phyloP scores from a whole-genome alignment of 352 stramenopile species.

The Plasmopara halstedii region DNA sequence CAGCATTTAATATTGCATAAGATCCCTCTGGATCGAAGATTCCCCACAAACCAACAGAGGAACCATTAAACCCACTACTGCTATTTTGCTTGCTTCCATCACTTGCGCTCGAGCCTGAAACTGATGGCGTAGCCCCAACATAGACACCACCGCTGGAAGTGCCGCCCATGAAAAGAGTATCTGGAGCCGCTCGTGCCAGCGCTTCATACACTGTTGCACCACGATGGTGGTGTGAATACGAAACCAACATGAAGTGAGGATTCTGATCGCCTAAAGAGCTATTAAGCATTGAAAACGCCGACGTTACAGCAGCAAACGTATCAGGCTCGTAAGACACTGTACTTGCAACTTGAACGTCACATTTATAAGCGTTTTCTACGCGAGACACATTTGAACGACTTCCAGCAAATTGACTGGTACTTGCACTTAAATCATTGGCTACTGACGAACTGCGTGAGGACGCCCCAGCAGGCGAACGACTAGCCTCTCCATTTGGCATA shows the following conservation, averaged over 20 bases:
- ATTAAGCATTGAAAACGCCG: conserved; percentile 54
- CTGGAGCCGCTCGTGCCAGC: conserved; percentile 45
- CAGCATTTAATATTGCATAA: conserved; percentile 68
- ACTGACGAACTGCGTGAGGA: conserved; percentile 25
- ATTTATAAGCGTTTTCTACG: conserved; percentile 18
- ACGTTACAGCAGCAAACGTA: conserved; percentile 38
- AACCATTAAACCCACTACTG: conserved; percentile 16
- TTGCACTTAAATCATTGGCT: conserved; percentile 17
- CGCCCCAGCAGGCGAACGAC: conserved; percentile 24
- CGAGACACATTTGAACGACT: conserved; percentile 15
- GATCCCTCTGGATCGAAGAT: conserved; percentile 79
- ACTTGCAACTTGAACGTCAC: conserved; percentile 67
- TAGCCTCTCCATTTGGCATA: conserved; percentile 24
- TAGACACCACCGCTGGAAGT: conserved; percentile 67
- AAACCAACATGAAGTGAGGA: conserved; percentile 75
- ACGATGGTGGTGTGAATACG: conserved; percentile 62
- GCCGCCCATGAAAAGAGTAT: conserved; percentile 78
- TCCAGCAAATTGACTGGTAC: conserved; percentile 13
- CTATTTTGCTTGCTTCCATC: conserved; percentile 12
- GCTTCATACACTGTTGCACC: conserved; percentile 49
- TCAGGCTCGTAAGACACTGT: conserved; percentile 56
- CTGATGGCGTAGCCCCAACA: conserved; percentile 14
- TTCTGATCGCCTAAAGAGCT: conserved; percentile 44
- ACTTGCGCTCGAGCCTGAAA: conserved; percentile 11
- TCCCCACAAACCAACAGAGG: conserved; percentile 63